Evolutionary conservation across 805 yeast genomes (phyloP).

Genomic region (Clavispora fructus): DNA sequence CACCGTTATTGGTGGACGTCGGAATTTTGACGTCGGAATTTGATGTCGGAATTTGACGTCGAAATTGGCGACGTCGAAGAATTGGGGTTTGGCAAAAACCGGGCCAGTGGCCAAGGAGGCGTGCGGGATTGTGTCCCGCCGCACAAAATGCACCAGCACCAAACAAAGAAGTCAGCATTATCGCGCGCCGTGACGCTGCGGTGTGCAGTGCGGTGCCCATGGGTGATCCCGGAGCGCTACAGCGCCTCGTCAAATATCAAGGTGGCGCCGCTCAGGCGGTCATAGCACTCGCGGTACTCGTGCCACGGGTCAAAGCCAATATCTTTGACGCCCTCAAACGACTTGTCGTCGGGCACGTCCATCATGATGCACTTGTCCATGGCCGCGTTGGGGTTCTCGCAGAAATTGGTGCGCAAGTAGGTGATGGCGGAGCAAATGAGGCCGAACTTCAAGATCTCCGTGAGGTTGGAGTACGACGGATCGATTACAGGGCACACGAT

Average conservation of each 20-base stretch:
- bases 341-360: conserved; percentile 32
- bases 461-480: conserved; percentile 46
- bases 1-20: no score
- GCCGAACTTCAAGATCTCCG: conserved; percentile 51
- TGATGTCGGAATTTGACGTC: no score
- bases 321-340: conserved; percentile 32
- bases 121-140: no score
- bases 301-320: conserved; percentile 40
- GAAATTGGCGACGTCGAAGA: no score
- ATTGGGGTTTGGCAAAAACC: no score
- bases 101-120: no score
- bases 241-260: background rate
- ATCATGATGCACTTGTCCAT: conserved; percentile 33
- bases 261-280: conserved; percentile 10
- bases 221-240: background rate
- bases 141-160: no score
- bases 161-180: no score
- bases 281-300: conserved; percentile 32
- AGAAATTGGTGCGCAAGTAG: conserved; percentile 18
- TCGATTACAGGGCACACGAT: conserved; percentile 50
- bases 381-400: conserved; percentile 16
- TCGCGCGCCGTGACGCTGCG: no score
- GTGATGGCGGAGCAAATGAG: conserved; percentile 43
- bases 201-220: no score
- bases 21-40: no score